phyloP scores from a whole-genome alignment of 2,329 filamentous ascomycete species.

The Xylaria polymorpha region DNA sequence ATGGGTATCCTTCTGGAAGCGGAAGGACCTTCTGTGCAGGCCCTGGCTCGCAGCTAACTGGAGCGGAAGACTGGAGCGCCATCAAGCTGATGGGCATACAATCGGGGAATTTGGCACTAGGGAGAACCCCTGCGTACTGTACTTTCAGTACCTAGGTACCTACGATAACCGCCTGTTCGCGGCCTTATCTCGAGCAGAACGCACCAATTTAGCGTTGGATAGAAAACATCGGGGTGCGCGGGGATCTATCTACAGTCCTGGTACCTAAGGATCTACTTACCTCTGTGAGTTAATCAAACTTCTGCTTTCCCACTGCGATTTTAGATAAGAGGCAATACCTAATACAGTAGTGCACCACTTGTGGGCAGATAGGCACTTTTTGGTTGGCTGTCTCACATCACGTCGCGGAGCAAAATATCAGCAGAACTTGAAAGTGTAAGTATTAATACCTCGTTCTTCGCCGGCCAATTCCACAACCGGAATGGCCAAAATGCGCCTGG shows the following conservation, averaged over 20 bases:
- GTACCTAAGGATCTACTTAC: not conserved
- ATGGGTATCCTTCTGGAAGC: constrained; percentile 48
- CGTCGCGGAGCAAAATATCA: too few relatives aligned
- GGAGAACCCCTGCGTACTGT: constrained; percentile 13
- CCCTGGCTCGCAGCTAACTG: constrained; percentile 28
- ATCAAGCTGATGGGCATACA: constrained; percentile 28
- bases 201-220: not conserved
- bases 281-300: constrained; percentile 7
- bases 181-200: not conserved
- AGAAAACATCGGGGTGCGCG: too few relatives aligned
- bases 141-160: too few relatives aligned
- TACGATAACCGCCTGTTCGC: not conserved
- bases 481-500: constrained; percentile 15
- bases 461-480: constrained; percentile 8
- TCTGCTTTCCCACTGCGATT: not conserved
- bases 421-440: too few relatives aligned
- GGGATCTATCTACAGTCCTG: too few relatives aligned
- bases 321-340: not conserved
- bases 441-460: not conserved
- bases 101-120: constrained; percentile 12
- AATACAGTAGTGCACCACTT: too few relatives aligned
- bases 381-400: not conserved
- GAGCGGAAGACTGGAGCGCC: constrained; percentile 13
- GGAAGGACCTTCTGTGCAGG: constrained; percentile 47
- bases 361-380: not conserved